These are phyloP conservation scores for Cutaneotrichosporon sp. DNA, from an alignment of 1,284 basidiomycete species.

Conservation along the genomic window DNA sequence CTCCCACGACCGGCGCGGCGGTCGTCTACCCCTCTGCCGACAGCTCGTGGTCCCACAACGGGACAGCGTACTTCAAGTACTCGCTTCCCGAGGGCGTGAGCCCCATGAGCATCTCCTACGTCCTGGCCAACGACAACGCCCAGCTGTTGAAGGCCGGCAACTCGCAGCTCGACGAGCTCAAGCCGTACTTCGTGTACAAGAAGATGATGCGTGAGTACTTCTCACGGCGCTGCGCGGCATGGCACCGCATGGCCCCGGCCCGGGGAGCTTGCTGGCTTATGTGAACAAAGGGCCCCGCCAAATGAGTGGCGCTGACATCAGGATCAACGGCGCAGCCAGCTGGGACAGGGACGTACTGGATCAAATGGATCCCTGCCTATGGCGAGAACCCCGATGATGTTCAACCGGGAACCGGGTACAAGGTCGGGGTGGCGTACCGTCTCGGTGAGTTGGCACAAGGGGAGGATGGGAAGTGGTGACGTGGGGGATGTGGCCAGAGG, in stretches of 20 bases:
- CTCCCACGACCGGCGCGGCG: neutral
- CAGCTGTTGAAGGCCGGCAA: conserved; percentile 1
- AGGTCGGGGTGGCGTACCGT: conserved; percentile 1
- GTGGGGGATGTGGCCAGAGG: neutral
- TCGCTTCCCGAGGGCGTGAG: neutral
- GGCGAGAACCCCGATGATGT: conserved; percentile 5
- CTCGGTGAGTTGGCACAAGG: neutral
- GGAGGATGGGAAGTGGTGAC: neutral
- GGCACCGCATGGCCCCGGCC: no score
- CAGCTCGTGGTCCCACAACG: conserved; percentile 1
- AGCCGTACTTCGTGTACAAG: neutral
- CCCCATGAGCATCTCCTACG: neutral
- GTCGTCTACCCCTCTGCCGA: neutral
- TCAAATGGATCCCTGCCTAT: conserved; percentile 7
- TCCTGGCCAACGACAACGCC: neutral
- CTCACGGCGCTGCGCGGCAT: neutral
- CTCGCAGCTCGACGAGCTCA: neutral
- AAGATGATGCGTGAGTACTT: conserved; percentile 3
- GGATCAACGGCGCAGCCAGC: conserved; percentile 8
- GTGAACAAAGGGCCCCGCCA: neutral
- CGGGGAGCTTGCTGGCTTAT: neutral
- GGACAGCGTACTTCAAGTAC: conserved; percentile 5
- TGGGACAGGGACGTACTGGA: conserved; percentile 2
- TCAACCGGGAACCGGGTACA: neutral
- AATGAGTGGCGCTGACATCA: neutral